Conservation (phyloP, 2,329 filamentous ascomycete species). For the Hypoxylon sp. region DNA sequence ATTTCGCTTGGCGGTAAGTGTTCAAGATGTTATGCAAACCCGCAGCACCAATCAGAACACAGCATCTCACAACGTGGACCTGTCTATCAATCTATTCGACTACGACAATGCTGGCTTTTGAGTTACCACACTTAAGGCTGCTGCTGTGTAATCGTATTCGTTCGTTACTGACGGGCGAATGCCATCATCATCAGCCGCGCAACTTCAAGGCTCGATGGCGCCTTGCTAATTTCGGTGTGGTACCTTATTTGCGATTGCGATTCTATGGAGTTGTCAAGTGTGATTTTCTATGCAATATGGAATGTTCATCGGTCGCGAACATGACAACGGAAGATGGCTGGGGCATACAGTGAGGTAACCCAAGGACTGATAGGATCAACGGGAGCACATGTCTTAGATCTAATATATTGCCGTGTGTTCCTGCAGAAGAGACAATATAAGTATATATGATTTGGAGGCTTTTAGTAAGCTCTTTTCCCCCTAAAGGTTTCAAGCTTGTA, state of each 20-base stretch:
- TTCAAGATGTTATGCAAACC: constrained; percentile 1
- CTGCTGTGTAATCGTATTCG: too few relatives aligned
- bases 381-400: neutral
- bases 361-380: too few relatives aligned
- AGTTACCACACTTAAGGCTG: constrained; percentile 12
- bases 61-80: constrained; percentile 23
- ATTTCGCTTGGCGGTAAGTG: constrained; percentile 21
- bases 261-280: neutral
- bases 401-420: neutral
- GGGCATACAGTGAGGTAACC: too few relatives aligned
- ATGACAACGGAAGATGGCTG: constrained; percentile 1
- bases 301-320: constrained; percentile 4
- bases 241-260: constrained; percentile 8
- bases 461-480: too few relatives aligned
- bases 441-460: neutral
- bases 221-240: constrained; percentile 1
- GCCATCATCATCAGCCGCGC: constrained; percentile 6
- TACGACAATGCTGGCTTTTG: neutral
- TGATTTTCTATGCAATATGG: too few relatives aligned
- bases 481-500: too few relatives aligned
- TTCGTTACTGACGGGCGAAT: too few relatives aligned
- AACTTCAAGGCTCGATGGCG: neutral
- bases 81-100: constrained; percentile 26
- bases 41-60: constrained; percentile 22
- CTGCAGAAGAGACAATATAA: neutral